Evolutionary conservation across 495 filamentous ascomycete genomes (phyloP), one percentile per base, ranked within the genome.

Genomic region (Talaromyces ruber): DNA sequence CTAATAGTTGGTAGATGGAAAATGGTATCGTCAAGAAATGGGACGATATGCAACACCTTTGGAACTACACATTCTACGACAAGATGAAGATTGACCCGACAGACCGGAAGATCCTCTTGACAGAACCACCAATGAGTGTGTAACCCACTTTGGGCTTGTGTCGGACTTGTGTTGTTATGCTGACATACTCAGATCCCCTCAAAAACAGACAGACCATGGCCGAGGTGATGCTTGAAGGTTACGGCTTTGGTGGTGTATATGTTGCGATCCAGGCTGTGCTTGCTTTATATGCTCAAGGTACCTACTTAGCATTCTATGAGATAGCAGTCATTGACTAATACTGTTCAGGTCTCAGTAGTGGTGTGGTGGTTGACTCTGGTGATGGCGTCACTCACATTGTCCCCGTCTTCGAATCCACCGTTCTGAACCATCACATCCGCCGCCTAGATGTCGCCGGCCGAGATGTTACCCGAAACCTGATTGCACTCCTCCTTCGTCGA

Each of bases 41-140:
- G 95, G 94, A 98, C 68, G 95, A 99, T 76, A 97, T 98, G 93
- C 88, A 95, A 77, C 94, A 98, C 70, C 84, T 99, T 56, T 99
- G 95, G 95, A 93, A 99, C 79, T 98, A 93, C 75, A 98, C 94
- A 47, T 98, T 98, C 75, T 86, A 82, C 72, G 94, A 98, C 69
- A 97, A 97, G 83, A 88, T 99, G 85, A 85, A 90, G 72, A 82
- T 99, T 70, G 88, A 98, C 71, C 85, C 94, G 21, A 87, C 86
- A 50, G 92, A 89, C 63, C 89, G 92, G 72, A 99, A 99, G 81
- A 98, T 99, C 77, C 84, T 99, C 65, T 86, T 99, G 63, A 99
- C 94, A 45, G 94, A 99, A 76, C 94, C 94, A 22, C 94, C 94
- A 5, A 94, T 97, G 86, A 98, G 59, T 60, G 28, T n/a, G 59